Evolutionary conservation across 208 protist genomes (phyloP).

Genomic region (Leishmania martiniquensis): DNA sequence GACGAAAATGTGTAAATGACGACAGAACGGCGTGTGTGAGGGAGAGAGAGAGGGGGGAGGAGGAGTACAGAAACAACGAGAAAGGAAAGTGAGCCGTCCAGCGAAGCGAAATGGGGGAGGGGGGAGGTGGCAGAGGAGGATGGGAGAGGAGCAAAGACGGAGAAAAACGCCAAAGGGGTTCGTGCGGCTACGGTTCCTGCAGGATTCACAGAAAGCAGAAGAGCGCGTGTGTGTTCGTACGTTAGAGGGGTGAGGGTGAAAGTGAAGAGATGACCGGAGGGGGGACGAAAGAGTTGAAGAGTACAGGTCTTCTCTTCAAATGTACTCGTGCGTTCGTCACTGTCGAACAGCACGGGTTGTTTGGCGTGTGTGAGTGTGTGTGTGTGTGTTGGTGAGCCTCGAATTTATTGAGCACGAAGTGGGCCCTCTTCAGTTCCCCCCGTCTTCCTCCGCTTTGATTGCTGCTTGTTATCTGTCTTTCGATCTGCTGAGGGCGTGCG

Average conservation of each 20-base stretch:
- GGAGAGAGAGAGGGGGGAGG: too few species aligned
- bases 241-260: not conserved
- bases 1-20: too few species aligned
- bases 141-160: not conserved
- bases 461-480: not conserved
- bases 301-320: not conserved
- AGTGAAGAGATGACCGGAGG: slow-evolving; percentile 2
- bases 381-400: not conserved
- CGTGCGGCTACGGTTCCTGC: not conserved
- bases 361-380: not conserved
- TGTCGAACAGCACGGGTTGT: too few species aligned
- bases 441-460: not conserved
- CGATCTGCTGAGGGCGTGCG: not conserved
- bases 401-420: too few species aligned
- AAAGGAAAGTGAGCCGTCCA: too few species aligned
- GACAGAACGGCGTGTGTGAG: too few species aligned
- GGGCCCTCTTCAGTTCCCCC: too few species aligned
- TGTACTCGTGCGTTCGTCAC: too few species aligned
- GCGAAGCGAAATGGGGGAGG: too few species aligned
- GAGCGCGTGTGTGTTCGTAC: not conserved
- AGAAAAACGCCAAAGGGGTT: not conserved
- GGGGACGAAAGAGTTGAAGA: not conserved
- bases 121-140: too few species aligned
- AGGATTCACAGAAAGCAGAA: not conserved
- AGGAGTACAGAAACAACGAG: too few species aligned